These are phyloP conservation scores for Fibroporia radiculosa DNA, from an alignment of 768 basidiomycete species.

Conservation along the genomic window DNA sequence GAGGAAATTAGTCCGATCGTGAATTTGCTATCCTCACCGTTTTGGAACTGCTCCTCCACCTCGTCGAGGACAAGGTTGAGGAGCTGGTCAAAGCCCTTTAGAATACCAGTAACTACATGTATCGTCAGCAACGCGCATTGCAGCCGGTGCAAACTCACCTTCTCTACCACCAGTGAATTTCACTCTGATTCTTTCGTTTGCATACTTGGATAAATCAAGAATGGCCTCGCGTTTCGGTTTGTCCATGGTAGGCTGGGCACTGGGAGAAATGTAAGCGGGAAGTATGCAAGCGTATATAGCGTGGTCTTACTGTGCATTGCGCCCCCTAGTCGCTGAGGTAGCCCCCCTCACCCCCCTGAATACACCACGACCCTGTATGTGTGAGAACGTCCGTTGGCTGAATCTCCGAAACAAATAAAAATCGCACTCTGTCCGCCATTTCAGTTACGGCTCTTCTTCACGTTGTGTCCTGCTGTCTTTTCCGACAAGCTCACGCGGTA, in stretches of 20 bases:
- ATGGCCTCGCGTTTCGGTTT: slow-evolving; percentile 92
- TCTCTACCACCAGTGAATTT: slow-evolving; percentile 98
- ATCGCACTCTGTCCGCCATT: slow-evolving; percentile 58
- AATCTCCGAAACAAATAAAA: not conserved
- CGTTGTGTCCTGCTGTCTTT: too few species aligned
- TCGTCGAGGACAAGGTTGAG: slow-evolving; percentile 97
- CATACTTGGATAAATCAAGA: slow-evolving; percentile 90
- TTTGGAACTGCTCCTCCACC: slow-evolving; percentile 75
- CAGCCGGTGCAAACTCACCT: slow-evolving; percentile 39
- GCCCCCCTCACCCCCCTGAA: slow-evolving; percentile 39
- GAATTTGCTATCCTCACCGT: slow-evolving; percentile 11
- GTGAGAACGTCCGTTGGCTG: slow-evolving; percentile 6
- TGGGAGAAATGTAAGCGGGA: slow-evolving; percentile 9
- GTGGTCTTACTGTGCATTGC: slow-evolving; percentile 12
- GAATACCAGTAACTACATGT: slow-evolving; percentile 69
- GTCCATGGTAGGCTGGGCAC: slow-evolving; percentile 45
- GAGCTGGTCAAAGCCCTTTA: slow-evolving; percentile 96
- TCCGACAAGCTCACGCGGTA: too few species aligned
- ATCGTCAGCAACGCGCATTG: slow-evolving; percentile 3
- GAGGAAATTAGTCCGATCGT: not conserved
- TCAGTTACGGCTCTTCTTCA: not conserved
- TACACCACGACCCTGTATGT: slow-evolving; percentile 62
- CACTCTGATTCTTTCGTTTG: slow-evolving; percentile 85
- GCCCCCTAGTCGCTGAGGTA: slow-evolving; percentile 39
- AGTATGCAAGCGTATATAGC: not conserved